A percentile compares a stretch with the other conserved stretches of the same genome.
These are phyloP conservation scores for Pichia kluyveri DNA, from an alignment of 805 yeast genomes.

Conservation along the genomic window DNA sequence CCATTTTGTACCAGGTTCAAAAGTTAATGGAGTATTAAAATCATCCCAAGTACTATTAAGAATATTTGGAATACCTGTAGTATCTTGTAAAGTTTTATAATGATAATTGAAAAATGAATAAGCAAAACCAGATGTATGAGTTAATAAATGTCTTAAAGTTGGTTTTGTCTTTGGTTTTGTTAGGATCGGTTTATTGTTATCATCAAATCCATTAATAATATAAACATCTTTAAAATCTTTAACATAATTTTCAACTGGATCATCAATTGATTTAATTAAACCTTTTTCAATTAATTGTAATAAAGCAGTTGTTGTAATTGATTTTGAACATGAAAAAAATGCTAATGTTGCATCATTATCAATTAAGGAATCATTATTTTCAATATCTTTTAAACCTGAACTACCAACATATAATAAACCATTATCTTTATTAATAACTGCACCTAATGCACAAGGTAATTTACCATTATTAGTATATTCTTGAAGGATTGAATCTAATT, in stretches of 20 bases:
- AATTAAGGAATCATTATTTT: background rate
- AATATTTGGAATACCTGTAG: background rate
- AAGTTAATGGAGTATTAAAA: constrained; percentile 19
- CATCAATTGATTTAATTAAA: constrained; percentile 3
- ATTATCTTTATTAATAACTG: constrained; percentile 1
- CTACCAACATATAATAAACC: constrained; percentile 2
- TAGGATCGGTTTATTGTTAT: background rate
- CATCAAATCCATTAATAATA: background rate
- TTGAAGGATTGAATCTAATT: background rate
- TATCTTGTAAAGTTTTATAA: background rate
- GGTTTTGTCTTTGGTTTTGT: background rate
- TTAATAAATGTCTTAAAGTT: constrained; percentile 4
- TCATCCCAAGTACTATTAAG: constrained; percentile 19
- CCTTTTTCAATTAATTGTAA: constrained; percentile 2
- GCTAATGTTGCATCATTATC: constrained; percentile 2
- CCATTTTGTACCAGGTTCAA: constrained; percentile 13
- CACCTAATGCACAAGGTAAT: constrained; percentile 4
- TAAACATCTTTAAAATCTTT: background rate
- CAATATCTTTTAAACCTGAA: background rate
- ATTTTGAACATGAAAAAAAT: constrained; percentile 5
- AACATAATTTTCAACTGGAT: constrained; percentile 4
- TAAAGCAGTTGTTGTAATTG: constrained; percentile 5
- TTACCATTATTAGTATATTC: background rate
- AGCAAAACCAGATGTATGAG: constrained; percentile 5
- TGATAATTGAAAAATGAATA: constrained; percentile 3